Evolutionary conservation across 441 rosid genomes (phyloP), one percentile per base, ranked within the genome.

Genomic region (Bruguiera hainesii): DNA sequence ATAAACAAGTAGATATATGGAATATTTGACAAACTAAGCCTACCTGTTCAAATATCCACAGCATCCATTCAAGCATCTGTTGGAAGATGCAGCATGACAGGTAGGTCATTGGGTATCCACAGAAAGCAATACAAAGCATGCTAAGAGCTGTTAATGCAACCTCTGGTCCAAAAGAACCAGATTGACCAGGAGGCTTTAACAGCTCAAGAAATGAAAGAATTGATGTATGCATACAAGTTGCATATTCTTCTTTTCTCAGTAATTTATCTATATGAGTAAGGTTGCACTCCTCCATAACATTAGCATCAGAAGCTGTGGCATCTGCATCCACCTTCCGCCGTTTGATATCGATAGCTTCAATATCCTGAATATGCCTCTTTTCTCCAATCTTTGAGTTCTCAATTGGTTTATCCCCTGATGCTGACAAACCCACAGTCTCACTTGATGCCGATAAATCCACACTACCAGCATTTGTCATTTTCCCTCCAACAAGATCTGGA

Each of bases 11-110:
- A 64, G 33, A 29, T 39, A 16, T 19, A 64, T 59, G 59, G 75
- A 46, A 76, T 42, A 76, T 63, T 50, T 63, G 50, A 61, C 52
- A 75, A 72, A 42, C 57, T 60, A 56, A 64, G 23, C 75, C 49
- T 79, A 96, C 97, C 96, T 83, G 86, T 70, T 85, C 88, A 75
- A 78, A 79, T 78, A 93, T 83, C 96, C 97, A 90, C n/a, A 90
- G 92, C 63, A 89, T 84, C 98, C 97, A 93, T 42, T 80, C 78
- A 75, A 56, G 77, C 92, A 90, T 81, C 77, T 78, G 84, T 56
- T 50, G 81, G 79, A 84, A 84, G 78, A 89, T 89, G 83, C 76
- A 59, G 59, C 57, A 71, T 70, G 87, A 84, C 79, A 93, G 71
- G 64, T 72, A 72, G 63, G 87, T 80, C 71, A 76, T 69, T 69